Evolutionary conservation across 2,329 filamentous ascomycete species (phyloP).

Genomic region (Alternaria sp.): DNA sequence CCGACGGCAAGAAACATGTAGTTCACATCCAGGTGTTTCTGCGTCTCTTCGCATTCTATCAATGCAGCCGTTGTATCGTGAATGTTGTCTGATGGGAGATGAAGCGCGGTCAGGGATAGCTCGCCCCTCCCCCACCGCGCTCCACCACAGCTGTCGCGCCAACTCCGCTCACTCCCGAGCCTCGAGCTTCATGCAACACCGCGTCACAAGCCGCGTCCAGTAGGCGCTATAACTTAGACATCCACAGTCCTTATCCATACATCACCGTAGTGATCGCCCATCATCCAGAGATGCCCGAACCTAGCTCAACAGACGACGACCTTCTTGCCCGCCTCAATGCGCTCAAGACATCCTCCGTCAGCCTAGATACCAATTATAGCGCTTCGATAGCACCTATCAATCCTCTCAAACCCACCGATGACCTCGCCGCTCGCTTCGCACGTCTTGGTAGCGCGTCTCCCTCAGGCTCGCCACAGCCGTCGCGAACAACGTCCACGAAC

Average conservation of each 20-base stretch:
- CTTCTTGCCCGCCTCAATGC: slow-evolving; percentile 58
- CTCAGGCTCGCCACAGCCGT: slow-evolving; percentile 34
- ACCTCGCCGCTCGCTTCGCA: slow-evolving; percentile 48
- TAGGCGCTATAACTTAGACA: neutral
- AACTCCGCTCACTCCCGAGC: slow-evolving; percentile 29
- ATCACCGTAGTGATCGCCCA: neutral
- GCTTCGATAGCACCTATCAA: slow-evolving; percentile 21
- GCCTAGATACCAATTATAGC: slow-evolving; percentile 34
- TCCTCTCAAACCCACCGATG: slow-evolving; percentile 31
- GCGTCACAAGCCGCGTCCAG: neutral
- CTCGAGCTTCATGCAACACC: slow-evolving; percentile 10
- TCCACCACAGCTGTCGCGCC: slow-evolving; percentile 17
- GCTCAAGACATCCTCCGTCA: slow-evolving; percentile 53
- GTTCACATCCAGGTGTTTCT: neutral
- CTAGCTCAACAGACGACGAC: slow-evolving; percentile 44
- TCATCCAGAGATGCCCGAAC: slow-evolving; percentile 18
- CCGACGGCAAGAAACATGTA: neutral
- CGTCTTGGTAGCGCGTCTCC: slow-evolving; percentile 42
- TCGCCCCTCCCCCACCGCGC: slow-evolving; percentile 19
- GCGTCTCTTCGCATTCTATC: neutral
- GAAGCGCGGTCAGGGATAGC: neutral
- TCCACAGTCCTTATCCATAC: neutral
- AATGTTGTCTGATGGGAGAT: neutral
- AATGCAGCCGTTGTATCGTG: neutral
- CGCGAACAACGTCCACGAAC: slow-evolving; percentile 26